phyloP scores from a whole-genome alignment of 148 eudicot species.

The Vaccinium macrocarpon region DNA sequence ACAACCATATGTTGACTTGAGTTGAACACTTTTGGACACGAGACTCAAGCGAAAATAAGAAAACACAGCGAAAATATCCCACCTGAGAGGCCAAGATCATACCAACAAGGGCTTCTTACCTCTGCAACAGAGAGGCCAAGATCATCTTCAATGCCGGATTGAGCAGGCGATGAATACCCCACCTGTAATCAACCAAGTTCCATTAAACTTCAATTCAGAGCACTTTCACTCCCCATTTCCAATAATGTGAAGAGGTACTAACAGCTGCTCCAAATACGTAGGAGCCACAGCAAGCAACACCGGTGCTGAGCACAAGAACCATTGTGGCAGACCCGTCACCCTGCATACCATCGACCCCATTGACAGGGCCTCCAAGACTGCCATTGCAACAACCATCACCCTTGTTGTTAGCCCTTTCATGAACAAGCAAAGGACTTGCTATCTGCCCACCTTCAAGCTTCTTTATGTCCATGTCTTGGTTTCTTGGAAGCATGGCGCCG shows the following conservation, averaged over 20 bases:
- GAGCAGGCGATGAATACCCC: slow-evolving; percentile 85
- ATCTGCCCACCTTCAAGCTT: slow-evolving; percentile 6
- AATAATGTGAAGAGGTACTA: slow-evolving; percentile 18
- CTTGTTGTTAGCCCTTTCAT: background rate
- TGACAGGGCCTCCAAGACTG: background rate
- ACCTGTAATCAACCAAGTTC: slow-evolving; percentile 36
- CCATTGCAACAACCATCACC: slow-evolving; percentile 1
- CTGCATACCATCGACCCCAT: background rate
- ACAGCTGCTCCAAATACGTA: slow-evolving; percentile 79
- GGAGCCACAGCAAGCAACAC: slow-evolving; percentile 74
- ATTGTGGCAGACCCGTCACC: slow-evolving; percentile 16
- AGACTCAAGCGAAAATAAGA: background rate
- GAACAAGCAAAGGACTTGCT: slow-evolving; percentile 17
- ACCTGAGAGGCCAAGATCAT: background rate
- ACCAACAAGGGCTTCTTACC: slow-evolving; percentile 23
- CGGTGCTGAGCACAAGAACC: slow-evolving; percentile 51
- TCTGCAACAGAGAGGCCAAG: slow-evolving; percentile 72
- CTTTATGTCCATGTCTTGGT: background rate
- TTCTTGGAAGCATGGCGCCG: background rate
- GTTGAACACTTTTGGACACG: background rate
- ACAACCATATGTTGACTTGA: background rate
- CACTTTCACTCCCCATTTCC: background rate
- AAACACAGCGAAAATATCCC: background rate
- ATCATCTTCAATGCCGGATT: slow-evolving; percentile 69
- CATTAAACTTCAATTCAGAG: background rate